These are phyloP conservation scores for Populus trichocarpa DNA, from an alignment of 441 rosid genomes.

Conservation along the genomic window DNA sequence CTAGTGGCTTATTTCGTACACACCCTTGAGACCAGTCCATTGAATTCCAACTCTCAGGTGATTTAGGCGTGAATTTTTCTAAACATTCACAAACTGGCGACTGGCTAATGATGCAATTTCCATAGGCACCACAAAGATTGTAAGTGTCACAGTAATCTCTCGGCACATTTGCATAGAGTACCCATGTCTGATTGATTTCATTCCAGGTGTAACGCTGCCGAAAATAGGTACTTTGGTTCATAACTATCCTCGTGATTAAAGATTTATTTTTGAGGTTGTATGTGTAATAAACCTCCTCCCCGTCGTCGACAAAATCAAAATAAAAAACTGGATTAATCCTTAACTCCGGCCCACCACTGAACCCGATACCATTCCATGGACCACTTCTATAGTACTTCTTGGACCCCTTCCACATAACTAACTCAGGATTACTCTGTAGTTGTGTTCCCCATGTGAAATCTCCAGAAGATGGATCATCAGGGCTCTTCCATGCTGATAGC, in stretches of 20 bases:
- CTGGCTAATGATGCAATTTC: neutral
- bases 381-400: slow-evolving; percentile 9
- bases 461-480: slow-evolving; percentile 18
- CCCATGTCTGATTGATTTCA: slow-evolving; percentile 2
- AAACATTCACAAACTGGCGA: slow-evolving; percentile 33
- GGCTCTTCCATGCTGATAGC: slow-evolving; percentile 10
- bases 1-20: slow-evolving; percentile 12
- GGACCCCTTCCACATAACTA: neutral
- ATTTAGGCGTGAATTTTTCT: slow-evolving; percentile 28
- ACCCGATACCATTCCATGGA: slow-evolving; percentile 13
- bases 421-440: neutral
- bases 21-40: slow-evolving; percentile 26
- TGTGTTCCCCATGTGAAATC: neutral
- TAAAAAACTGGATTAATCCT: neutral
- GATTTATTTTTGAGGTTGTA: neutral
- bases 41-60: slow-evolving; percentile 4
- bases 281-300: neutral
- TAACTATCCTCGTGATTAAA: neutral
- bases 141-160: slow-evolving; percentile 10
- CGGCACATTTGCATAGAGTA: neutral
- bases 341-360: neutral
- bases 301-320: neutral
- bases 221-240: slow-evolving; percentile 7
- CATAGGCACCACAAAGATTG: slow-evolving; percentile 12
- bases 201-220: neutral